Evolutionary conservation across 2,329 filamentous ascomycete genomes (phyloP), one percentile per base, ranked within the genome.

Genomic region (Epichloe baconii): DNA sequence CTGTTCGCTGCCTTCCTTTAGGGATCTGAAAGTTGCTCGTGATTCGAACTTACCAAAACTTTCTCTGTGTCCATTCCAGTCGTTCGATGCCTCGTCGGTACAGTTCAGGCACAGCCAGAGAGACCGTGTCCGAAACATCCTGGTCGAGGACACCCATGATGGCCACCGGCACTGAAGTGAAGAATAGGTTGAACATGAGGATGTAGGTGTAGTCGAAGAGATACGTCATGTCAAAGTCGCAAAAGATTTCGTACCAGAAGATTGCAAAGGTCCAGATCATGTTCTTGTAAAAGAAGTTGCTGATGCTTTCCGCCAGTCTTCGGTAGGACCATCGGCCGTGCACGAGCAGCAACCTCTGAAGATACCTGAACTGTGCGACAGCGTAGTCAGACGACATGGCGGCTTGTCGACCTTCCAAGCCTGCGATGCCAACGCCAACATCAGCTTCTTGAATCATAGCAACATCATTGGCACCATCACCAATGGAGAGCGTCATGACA

Each of bases 221-320:
- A 65, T 96, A 97, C 44, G 91, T 91, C 67, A 91, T 89, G 71
- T 98, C 93, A 66, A 94, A 96, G 69, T 95, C 85, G 74, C 86
- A 88, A 69, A 86, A 98, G 50, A 95, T 88, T 65, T 94, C 89
- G 69, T 87, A 98, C 91, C 91, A 97, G 77, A 97, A 96, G 53
- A 98, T 86, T 43, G 85, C 80, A 64, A 96, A 91, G 0, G 88
- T 93, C 93, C 93, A 98, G 49, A 97, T 85, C 69, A 98, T 86
- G 73, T 97, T 98, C 85, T 98, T 98, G 80, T 97, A 98, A 75
- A 98, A 98, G 77, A 98, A 98, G 68, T 98, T 98, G 66, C 89
- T 88, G 62, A 94, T 96, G 45, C 85, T 87, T 72, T 98, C 93
- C 34, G 85, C 88, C 66, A 98, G 73, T 60, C 93, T 82, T 49